These are phyloP conservation scores for Pulveroboletus sp. DNA, from an alignment of 1,284 basidiomycete genomes.

Conservation along the genomic window DNA sequence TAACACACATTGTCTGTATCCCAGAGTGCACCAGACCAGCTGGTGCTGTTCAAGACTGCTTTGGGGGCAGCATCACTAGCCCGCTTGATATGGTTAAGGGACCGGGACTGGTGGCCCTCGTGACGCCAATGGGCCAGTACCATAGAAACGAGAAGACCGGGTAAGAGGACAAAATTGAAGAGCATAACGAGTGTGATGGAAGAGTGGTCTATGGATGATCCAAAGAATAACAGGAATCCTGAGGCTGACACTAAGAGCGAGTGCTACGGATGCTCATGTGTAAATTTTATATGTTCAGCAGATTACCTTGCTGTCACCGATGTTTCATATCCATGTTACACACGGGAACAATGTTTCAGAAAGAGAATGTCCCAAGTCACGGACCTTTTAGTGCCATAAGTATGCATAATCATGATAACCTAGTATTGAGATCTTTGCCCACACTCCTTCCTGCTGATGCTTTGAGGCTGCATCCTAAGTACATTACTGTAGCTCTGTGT, in stretches of 20 bases:
- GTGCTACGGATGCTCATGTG: background rate
- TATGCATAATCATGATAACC: too few relatives aligned
- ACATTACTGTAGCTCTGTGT: too few relatives aligned
- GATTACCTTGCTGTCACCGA: too few relatives aligned
- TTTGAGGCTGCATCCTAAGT: too few relatives aligned
- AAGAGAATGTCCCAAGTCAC: background rate
- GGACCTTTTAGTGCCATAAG: background rate
- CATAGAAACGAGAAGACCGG: background rate
- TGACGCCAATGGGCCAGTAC: background rate
- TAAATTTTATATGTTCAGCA: background rate
- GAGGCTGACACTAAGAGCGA: background rate
- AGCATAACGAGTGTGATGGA: background rate
- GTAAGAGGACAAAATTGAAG: background rate
- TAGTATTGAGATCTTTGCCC: background rate
- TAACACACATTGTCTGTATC: background rate
- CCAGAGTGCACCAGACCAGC: slow-evolving; percentile 5
- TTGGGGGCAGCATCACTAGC: background rate
- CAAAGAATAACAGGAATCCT: background rate
- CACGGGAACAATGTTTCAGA: too few relatives aligned
- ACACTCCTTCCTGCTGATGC: too few relatives aligned
- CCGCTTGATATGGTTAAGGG: background rate
- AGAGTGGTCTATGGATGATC: background rate
- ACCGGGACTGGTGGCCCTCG: background rate
- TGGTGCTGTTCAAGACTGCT: background rate
- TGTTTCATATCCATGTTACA: background rate